A percentile compares a stretch with the other conserved stretches of the same genome.
Evolutionary conservation across 2,329 filamentous ascomycete species (phyloP).

Genomic region (Paecilomyces fulvus): DNA sequence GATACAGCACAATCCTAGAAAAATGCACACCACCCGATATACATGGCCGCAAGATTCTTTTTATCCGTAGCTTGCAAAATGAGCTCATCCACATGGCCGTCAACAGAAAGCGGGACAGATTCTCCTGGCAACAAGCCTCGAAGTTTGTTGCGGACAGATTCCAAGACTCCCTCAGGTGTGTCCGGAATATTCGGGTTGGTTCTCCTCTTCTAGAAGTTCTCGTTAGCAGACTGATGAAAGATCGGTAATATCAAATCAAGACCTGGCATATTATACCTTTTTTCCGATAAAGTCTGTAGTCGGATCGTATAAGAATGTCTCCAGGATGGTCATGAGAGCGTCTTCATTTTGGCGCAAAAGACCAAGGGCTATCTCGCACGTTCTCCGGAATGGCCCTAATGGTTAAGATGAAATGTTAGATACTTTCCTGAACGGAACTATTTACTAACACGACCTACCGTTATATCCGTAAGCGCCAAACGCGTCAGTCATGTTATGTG

Average conservation of each 20-base stretch:
- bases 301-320: conserved; percentile 94
- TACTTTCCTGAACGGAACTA: not conserved
- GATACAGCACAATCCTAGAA: conserved; percentile 33
- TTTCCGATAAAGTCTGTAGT: conserved; percentile 86
- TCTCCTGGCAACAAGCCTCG: conserved; percentile 75
- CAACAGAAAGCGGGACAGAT: conserved; percentile 85
- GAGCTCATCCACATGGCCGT: conserved; percentile 94
- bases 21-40: conserved; percentile 85
- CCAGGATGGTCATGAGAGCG: conserved; percentile 92
- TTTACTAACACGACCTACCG: conserved; percentile 32
- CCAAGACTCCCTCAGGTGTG: conserved; percentile 71
- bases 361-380: conserved; percentile 77
- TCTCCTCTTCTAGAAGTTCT: conserved; percentile 36
- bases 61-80: conserved; percentile 79
- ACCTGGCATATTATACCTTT: conserved; percentile 34
- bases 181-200: conserved; percentile 49
- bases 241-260: not conserved
- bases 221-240: not conserved
- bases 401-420: not conserved
- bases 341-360: conserved; percentile 88
- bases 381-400: conserved; percentile 71
- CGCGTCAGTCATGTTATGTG: conserved; percentile 96
- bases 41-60: conserved; percentile 80
- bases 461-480: conserved; percentile 95
- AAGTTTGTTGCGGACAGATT: conserved; percentile 81